Conservation (phyloP, 768 basidiomycete species). For the Tephrocybe sp. region DNA sequence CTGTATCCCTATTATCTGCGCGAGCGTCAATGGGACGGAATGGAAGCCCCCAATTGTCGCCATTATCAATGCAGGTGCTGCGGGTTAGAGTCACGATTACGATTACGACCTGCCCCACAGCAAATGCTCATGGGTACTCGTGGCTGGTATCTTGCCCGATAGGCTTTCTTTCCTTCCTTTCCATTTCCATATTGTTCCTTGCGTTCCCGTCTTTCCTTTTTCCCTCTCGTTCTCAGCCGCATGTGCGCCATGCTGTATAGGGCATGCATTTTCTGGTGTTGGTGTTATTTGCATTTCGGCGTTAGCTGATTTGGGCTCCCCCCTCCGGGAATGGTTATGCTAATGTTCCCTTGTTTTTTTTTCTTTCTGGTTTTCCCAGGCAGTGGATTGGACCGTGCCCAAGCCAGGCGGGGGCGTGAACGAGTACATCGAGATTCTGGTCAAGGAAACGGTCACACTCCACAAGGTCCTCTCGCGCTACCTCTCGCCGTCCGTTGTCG, state of each 20-base stretch:
- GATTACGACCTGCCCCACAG: too few relatives aligned
- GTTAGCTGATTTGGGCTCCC: neutral
- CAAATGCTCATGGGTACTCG: neutral
- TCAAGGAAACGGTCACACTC: conserved; percentile 93
- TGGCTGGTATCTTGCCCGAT: neutral
- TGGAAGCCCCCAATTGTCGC: too few relatives aligned
- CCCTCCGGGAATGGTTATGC: too few relatives aligned
- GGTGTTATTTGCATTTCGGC: neutral
- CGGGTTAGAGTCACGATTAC: too few relatives aligned
- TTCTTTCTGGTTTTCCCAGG: conserved; percentile 43
- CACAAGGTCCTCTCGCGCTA: conserved; percentile 96
- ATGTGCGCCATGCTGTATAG: conserved; percentile 1
- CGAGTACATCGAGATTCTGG: conserved; percentile 89
- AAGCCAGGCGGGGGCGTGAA: conserved; percentile 66
- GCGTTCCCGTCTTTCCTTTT: neutral
- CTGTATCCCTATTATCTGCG: too few relatives aligned
- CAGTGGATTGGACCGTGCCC: conserved; percentile 74
- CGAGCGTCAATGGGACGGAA: too few relatives aligned
- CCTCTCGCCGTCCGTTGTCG: conserved; percentile 73
- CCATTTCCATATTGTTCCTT: neutral
- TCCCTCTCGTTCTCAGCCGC: neutral
- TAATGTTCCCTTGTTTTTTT: neutral
- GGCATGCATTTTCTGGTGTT: neutral
- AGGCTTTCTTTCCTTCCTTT: neutral
- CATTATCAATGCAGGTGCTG: too few relatives aligned